Evolutionary conservation across 352 stramenopile genomes (phyloP).

Genomic region (Globisporangium megalacanthum): DNA sequence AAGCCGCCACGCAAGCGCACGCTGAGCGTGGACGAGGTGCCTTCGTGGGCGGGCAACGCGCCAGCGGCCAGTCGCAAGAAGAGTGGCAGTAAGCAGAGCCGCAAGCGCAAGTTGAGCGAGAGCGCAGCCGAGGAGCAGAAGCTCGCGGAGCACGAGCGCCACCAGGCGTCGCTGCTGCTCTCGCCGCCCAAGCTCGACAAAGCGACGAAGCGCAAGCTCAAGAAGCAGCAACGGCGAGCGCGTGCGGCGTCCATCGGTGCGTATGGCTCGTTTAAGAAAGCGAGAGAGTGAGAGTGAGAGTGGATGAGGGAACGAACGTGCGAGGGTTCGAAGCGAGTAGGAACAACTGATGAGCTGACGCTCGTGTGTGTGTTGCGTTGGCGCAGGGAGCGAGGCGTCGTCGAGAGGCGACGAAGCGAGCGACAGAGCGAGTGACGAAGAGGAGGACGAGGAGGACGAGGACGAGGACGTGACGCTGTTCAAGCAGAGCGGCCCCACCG

Average conservation of each 20-base stretch:
- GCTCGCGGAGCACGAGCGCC: slow-evolving; percentile 60
- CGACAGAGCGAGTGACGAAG: slow-evolving; percentile 14
- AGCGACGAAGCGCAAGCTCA: slow-evolving; percentile 28
- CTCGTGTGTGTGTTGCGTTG: not conserved
- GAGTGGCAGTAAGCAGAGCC: slow-evolving; percentile 62
- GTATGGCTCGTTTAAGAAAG: not conserved
- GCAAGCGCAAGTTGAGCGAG: slow-evolving; percentile 82
- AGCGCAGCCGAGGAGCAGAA: slow-evolving; percentile 66
- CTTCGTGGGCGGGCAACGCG: slow-evolving; percentile 52
- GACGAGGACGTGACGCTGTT: slow-evolving; percentile 47
- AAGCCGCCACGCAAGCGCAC: slow-evolving; percentile 37
- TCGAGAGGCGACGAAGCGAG: slow-evolving; percentile 18
- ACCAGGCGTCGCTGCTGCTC: slow-evolving; percentile 61
- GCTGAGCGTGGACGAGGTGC: slow-evolving; percentile 68
- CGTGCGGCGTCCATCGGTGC: slow-evolving; percentile 32
- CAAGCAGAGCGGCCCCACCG: slow-evolving; percentile 20
- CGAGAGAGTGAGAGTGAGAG: not conserved
- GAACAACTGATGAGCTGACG: too few relatives aligned
- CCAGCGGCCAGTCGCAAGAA: slow-evolving; percentile 14
- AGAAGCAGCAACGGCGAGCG: slow-evolving; percentile 37
- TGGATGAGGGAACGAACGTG: not conserved
- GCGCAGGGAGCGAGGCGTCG: slow-evolving; percentile 14
- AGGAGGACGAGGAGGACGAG: slow-evolving; percentile 21
- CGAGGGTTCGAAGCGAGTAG: too few relatives aligned
- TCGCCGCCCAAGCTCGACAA: slow-evolving; percentile 48